phyloP scores from a whole-genome alignment of 2,329 filamentous ascomycete species.

The Zopfia rhizophila region DNA sequence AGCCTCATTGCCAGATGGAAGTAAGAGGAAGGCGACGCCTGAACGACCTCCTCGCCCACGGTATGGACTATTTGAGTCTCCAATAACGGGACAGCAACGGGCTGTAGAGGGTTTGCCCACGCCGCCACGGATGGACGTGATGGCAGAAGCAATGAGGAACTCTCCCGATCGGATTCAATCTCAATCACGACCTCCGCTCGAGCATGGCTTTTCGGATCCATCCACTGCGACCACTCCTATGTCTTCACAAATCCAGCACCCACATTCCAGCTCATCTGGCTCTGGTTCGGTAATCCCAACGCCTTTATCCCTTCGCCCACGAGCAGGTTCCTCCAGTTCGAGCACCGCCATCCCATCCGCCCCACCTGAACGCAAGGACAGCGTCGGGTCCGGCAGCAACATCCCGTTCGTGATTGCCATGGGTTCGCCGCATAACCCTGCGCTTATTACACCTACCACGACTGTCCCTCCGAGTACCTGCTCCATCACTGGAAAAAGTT shows the following conservation, averaged over 20 bases:
- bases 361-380: constrained; percentile 24
- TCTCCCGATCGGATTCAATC: constrained; percentile 17
- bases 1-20: constrained; percentile 24
- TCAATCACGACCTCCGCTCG: constrained; percentile 1
- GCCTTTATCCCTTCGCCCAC: constrained; percentile 14
- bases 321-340: constrained; percentile 27
- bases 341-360: constrained; percentile 15
- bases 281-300: background rate
- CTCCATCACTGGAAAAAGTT: constrained; percentile 35
- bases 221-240: constrained; percentile 3
- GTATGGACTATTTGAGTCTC: constrained; percentile 34
- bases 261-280: background rate
- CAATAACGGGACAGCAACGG: constrained; percentile 2
- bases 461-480: constrained; percentile 29
- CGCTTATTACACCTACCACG: constrained; percentile 32
- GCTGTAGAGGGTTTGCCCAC: constrained; percentile 7
- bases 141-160: constrained; percentile 36
- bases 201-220: constrained; percentile 8
- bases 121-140: constrained; percentile 30
- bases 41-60: constrained; percentile 37
- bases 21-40: constrained; percentile 30
- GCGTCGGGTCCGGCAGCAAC: constrained; percentile 29
- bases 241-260: constrained; percentile 3
- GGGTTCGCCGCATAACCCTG: constrained; percentile 43
- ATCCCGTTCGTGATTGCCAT: constrained; percentile 43